Conservation (phyloP, 2,329 filamentous ascomycete genomes). For the Huntiella savannae region DNA sequence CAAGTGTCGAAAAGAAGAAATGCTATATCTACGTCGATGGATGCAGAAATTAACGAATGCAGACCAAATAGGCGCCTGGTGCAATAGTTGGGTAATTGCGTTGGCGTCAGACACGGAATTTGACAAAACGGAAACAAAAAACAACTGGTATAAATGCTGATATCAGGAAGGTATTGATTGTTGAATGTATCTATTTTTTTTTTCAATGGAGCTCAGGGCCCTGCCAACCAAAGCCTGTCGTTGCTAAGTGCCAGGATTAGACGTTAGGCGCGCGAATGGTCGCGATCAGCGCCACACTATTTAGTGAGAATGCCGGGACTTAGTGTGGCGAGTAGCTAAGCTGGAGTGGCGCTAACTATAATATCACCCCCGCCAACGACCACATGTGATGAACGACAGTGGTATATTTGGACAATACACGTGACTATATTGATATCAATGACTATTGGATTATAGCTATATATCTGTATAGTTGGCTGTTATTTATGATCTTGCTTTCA, state of each 20-base stretch:
- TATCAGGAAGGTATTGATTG: background rate
- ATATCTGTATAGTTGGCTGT: too few species aligned
- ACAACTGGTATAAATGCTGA: background rate
- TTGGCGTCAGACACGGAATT: background rate
- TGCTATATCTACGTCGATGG: background rate
- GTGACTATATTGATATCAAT: too few species aligned
- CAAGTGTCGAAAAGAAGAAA: background rate
- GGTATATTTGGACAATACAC: too few species aligned
- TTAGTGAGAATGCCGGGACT: background rate
- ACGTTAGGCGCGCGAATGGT: constrained; percentile 1
- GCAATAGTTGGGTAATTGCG: background rate
- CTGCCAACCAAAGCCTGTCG: too few species aligned
- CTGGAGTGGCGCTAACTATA: background rate
- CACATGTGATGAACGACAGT: too few species aligned
- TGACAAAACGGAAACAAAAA: background rate
- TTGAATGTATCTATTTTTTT: constrained; percentile 1
- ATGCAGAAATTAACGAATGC: too few species aligned
- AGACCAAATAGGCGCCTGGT: background rate
- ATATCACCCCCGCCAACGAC: too few species aligned
- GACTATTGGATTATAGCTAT: too few species aligned
- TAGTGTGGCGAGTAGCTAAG: background rate
- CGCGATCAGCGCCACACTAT: constrained; percentile 3
- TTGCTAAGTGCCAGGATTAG: constrained; percentile 1
- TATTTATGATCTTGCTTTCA: too few species aligned
- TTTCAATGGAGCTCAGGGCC: constrained; percentile 2